Evolutionary conservation across 345 rosid species (phyloP).

Genomic region (Citropsis articulata): DNA sequence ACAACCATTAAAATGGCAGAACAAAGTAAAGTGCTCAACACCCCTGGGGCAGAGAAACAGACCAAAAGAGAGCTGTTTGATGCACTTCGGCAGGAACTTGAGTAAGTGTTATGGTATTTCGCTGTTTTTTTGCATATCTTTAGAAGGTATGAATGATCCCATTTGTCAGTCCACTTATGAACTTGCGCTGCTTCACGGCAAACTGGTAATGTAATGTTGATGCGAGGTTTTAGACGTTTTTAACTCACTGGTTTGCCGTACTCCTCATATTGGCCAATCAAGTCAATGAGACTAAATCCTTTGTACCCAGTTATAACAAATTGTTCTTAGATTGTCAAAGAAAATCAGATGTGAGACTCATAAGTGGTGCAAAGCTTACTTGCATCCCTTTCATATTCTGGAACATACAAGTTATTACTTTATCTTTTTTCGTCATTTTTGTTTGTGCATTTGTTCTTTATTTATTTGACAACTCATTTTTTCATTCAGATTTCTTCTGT

Average conservation of each 20-base stretch:
- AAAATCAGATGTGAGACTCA: background rate
- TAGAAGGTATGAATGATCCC: background rate
- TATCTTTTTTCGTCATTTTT: background rate
- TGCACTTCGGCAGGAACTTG: constrained; percentile 86
- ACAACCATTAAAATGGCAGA: constrained; percentile 84
- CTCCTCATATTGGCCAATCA: background rate
- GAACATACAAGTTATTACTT: background rate
- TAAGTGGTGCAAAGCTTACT: constrained; percentile 1
- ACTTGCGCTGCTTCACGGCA: background rate
- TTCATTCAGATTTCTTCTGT: background rate
- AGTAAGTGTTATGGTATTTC: constrained; percentile 37
- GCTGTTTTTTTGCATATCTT: background rate
- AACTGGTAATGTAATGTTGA: background rate
- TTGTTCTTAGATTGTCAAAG: background rate
- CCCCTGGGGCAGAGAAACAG: constrained; percentile 88
- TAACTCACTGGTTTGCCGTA: background rate
- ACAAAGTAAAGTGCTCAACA: constrained; percentile 84
- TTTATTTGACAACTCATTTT: too few relatives aligned
- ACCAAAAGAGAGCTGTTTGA: constrained; percentile 85
- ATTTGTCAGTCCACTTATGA: background rate
- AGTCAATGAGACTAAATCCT: background rate
- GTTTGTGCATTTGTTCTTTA: background rate
- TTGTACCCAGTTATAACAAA: background rate
- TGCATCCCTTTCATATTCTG: background rate
- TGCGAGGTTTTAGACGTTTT: background rate